Percentiles rank a stretch among this genome's conserved stretches.
These are phyloP conservation scores for Mucor saturninus DNA, from an alignment of 371 early-diverging fungal genomes.

Conservation along the genomic window DNA sequence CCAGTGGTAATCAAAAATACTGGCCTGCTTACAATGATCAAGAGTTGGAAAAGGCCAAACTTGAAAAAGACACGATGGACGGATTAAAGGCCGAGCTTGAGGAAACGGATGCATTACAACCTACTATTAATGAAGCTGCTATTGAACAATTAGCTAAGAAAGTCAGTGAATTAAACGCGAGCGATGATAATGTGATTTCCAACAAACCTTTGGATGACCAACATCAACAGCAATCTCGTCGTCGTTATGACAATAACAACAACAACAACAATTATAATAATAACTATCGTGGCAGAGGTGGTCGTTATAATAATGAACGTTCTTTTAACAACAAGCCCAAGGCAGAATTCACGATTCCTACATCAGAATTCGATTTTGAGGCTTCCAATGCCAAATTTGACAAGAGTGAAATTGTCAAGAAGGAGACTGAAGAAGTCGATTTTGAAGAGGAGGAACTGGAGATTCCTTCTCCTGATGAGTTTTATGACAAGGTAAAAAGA, in stretches of 20 bases:
- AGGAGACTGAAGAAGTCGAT: conserved; percentile 34
- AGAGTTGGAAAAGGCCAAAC: conserved; percentile 13
- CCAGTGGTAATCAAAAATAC: conserved; percentile 10
- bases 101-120: conserved; percentile 34
- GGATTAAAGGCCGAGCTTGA: conserved; percentile 34
- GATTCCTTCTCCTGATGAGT: conserved; percentile 58
- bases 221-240: conserved; percentile 11
- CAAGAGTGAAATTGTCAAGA: conserved; percentile 75
- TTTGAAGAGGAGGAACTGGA: conserved; percentile 52
- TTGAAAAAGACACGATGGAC: conserved; percentile 29
- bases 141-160: conserved; percentile 63
- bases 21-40: conserved; percentile 18
- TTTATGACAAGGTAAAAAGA: conserved; percentile 54
- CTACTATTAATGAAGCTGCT: conserved; percentile 47
- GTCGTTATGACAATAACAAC: conserved; percentile 23
- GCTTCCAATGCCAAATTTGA: conserved; percentile 92
- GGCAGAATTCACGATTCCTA: conserved; percentile 70
- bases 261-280: conserved; percentile 33
- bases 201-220: conserved; percentile 11
- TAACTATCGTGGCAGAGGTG: conserved; percentile 22
- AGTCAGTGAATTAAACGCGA: conserved; percentile 56
- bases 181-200: conserved; percentile 18
- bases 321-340: conserved; percentile 32
- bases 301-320: conserved; percentile 36
- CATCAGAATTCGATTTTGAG: conserved; percentile 95